Conservation (phyloP, 2,329 filamentous ascomycete species). For the Aspergillus neotritici region DNA sequence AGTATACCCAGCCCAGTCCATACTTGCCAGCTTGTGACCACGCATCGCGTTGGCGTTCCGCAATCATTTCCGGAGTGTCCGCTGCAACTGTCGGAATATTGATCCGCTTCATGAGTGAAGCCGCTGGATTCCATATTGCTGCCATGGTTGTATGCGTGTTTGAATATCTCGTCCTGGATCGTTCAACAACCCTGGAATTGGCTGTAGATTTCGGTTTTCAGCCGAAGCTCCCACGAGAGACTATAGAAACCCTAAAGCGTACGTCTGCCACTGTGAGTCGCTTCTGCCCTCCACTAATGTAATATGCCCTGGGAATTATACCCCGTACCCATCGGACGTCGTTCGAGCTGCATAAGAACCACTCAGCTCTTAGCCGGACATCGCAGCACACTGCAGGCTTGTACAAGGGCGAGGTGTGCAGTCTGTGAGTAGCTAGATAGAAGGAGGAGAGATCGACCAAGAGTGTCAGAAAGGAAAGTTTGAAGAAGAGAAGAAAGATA, state of each 20-base stretch:
- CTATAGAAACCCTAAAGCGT: too few relatives aligned
- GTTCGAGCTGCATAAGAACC: too few relatives aligned
- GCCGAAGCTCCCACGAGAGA: too few relatives aligned
- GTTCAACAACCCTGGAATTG: too few relatives aligned
- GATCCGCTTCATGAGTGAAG: constrained; percentile 45
- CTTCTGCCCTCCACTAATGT: too few relatives aligned
- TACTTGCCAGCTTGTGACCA: constrained; percentile 82
- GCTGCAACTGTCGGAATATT: constrained; percentile 52
- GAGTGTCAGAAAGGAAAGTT: not conserved
- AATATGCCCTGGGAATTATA: too few relatives aligned
- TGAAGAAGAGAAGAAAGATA: constrained; percentile 2
- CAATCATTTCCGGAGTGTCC: constrained; percentile 51
- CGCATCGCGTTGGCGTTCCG: constrained; percentile 61
- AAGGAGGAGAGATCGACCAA: constrained; percentile 6
- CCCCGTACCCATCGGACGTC: too few relatives aligned
- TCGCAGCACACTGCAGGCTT: not conserved
- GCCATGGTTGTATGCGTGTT: constrained; percentile 7
- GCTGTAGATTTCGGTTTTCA: too few relatives aligned
- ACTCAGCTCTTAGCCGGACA: too few relatives aligned
- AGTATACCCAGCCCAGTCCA: constrained; percentile 81
- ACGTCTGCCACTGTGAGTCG: too few relatives aligned
- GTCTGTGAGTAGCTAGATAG: not conserved
- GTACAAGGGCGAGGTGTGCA: not conserved
- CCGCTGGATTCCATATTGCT: constrained; percentile 15
- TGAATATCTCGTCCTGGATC: not conserved